Evolutionary conservation across 208 protist species (phyloP).

Genomic region (Endotrypanum monterogeii): DNA sequence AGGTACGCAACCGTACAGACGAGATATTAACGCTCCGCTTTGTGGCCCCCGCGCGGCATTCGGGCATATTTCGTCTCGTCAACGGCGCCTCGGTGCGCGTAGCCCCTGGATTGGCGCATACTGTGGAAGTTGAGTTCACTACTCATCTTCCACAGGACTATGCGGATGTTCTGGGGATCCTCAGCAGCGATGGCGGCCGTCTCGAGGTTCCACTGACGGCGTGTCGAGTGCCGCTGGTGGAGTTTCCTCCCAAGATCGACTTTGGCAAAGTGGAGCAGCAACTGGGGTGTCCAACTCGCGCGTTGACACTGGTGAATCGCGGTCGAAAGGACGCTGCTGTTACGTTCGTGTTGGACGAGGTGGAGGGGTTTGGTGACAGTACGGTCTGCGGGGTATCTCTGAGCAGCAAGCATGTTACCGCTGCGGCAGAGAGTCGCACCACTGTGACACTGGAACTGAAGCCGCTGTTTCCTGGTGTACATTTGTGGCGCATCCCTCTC

Average conservation of each 20-base stretch:
- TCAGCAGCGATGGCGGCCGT: slow-evolving; percentile 62
- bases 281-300: slow-evolving; percentile 36
- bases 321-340: slow-evolving; percentile 67
- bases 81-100: slow-evolving; percentile 65
- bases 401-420: slow-evolving; percentile 21
- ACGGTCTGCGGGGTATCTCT: slow-evolving; percentile 20
- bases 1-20: slow-evolving; percentile 67
- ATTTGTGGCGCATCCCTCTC: slow-evolving; percentile 48
- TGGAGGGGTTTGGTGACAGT: not conserved
- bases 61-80: slow-evolving; percentile 65
- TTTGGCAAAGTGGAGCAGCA: slow-evolving; percentile 82
- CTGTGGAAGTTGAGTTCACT: slow-evolving; percentile 85
- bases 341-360: slow-evolving; percentile 19
- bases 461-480: slow-evolving; percentile 40
- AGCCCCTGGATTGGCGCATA: slow-evolving; percentile 72
- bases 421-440: slow-evolving; percentile 42
- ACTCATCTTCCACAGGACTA: slow-evolving; percentile 74
- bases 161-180: slow-evolving; percentile 71
- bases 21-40: slow-evolving; percentile 79
- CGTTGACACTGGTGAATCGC: slow-evolving; percentile 69
- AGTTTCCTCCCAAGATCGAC: slow-evolving; percentile 52
- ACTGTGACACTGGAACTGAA: slow-evolving; percentile 64
- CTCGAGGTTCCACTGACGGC: slow-evolving; percentile 71
- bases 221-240: slow-evolving; percentile 61
- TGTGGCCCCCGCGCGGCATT: slow-evolving; percentile 53